phyloP scores from a whole-genome alignment of 2,329 filamentous ascomycete genomes.

The Leptographium lundbergii region DNA sequence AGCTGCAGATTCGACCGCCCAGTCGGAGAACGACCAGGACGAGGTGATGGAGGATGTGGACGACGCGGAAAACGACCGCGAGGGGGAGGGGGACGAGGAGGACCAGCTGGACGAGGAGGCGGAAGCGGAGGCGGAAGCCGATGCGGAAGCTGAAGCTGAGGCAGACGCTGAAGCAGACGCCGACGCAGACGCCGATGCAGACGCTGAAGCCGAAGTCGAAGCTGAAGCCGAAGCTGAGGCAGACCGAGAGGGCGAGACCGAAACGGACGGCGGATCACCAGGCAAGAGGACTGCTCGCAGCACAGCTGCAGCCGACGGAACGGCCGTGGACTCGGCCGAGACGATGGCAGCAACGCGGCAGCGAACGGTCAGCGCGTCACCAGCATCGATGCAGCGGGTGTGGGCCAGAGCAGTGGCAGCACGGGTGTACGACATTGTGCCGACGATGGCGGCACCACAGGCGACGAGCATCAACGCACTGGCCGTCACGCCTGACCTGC shows the following conservation, averaged over 20 bases:
- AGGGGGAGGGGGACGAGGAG: constrained; percentile 29
- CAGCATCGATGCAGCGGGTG: constrained; percentile 29
- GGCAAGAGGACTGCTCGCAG: constrained; percentile 16
- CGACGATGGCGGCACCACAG: constrained; percentile 92
- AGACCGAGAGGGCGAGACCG: neutral
- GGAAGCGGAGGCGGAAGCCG: constrained; percentile 17
- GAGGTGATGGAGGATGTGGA: constrained; percentile 42
- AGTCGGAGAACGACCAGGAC: constrained; percentile 40
- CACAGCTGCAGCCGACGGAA: constrained; percentile 5
- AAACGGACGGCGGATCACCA: constrained; percentile 8
- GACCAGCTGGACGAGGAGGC: constrained; percentile 31
- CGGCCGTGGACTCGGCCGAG: constrained; percentile 8
- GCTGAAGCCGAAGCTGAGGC: neutral
- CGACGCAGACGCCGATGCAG: constrained; percentile 6
- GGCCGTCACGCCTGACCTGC: constrained; percentile 81
- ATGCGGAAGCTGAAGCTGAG: neutral
- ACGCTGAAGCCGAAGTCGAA: too few species aligned
- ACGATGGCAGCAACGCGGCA: constrained; percentile 6
- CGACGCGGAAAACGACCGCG: constrained; percentile 19
- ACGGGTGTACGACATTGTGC: constrained; percentile 81
- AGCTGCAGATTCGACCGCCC: constrained; percentile 24
- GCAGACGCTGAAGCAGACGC: neutral
- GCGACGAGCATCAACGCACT: constrained; percentile 92
- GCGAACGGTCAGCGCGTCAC: constrained; percentile 18
- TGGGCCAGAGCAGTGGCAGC: constrained; percentile 70